Evolutionary conservation across 192 early-diverging fungal genomes (phyloP).

Genomic region (Backusella macrospora): DNA sequence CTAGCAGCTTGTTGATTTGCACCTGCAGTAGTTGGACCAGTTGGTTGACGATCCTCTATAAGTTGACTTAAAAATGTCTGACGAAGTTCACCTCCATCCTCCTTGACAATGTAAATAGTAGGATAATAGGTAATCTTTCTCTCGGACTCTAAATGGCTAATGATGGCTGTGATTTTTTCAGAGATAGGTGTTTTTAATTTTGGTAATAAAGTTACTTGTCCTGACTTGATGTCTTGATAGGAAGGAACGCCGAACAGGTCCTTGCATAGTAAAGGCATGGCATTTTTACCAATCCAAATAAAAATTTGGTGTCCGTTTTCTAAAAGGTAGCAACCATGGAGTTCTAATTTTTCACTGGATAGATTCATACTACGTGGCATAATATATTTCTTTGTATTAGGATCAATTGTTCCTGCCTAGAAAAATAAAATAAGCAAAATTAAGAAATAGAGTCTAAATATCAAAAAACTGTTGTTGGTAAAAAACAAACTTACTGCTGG

Average conservation of each 20-base stretch:
- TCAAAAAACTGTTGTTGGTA: conserved; percentile 7
- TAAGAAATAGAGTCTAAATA: too few species aligned
- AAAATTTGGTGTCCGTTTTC: conserved; percentile 73
- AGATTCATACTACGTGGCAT: conserved; percentile 74
- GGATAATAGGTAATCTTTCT: conserved; percentile 64
- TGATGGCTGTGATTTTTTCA: conserved; percentile 58
- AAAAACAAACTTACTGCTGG: conserved; percentile 42
- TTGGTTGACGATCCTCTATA: conserved; percentile 66
- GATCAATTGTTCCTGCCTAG: conserved; percentile 56
- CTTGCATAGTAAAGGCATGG: conserved; percentile 57
- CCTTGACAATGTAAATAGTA: conserved; percentile 70
- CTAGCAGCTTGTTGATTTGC: conserved; percentile 29
- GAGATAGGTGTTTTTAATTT: conserved; percentile 62
- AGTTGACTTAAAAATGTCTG: conserved; percentile 69
- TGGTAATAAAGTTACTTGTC: conserved; percentile 57
- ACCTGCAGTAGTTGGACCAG: conserved; percentile 33
- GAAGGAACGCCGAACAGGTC: conserved; percentile 64
- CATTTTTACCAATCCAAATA: conserved; percentile 77
- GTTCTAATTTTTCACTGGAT: conserved; percentile 76
- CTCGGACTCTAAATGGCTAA: conserved; percentile 60
- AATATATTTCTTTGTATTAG: conserved; percentile 55
- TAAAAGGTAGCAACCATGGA: conserved; percentile 76
- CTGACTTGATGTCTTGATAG: conserved; percentile 65
- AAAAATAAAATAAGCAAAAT: neutral
- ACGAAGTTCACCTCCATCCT: conserved; percentile 75